Base-by-base conservation (phyloP, 208 protist genomes). In the Angomonas desouzai region DNA sequence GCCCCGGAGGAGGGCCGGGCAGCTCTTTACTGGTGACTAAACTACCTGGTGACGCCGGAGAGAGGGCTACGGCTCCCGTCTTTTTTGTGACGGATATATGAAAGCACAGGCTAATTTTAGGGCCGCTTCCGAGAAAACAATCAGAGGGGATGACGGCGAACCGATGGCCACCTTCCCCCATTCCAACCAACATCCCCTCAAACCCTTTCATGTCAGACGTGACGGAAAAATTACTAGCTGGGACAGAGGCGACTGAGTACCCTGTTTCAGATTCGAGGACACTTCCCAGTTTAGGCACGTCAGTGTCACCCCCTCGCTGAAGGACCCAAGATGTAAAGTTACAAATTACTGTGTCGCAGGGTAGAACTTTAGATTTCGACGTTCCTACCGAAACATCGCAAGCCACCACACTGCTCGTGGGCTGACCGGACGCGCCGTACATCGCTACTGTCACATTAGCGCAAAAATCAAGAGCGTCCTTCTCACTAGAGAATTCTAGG, bases 171-270 rank as follows among this genome's bases (percentile, higher is more conserved):
- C 73, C 75, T 74, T 87, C 77, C 20, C 68, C 61, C 81, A 87
- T 91, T 48, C 82, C 87, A 20, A 89, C 70, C 11, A 86, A 29
- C 74, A 89, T 81, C 10, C 84, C 82, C 68, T 93, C 87, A 79
- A 93, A 93, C 0, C 83, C 83, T 48, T 84, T 85, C 83, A 89
- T 89, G 7, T 62, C 51, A 1, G 79, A 11, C 0, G 67, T 76
- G 22, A 91, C 77, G 63, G 70, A 75, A 30, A 83, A 63, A 62
- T 92, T 77, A 64, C 79, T 92, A 2, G 78, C 68, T n/a, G 81
- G 85, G 10, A 78, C 76, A 22, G 34, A 69, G 32, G 83, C 64
- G 40, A 75, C 79, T 36, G 64, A 69, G 0, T 70, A 59, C 67
- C 79, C 80, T 23, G 80, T 48, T 25, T 78, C 75, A n/a, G 76